Conservation (phyloP, 176 grass and related monocot species). For the Otatea glauca region DNA sequence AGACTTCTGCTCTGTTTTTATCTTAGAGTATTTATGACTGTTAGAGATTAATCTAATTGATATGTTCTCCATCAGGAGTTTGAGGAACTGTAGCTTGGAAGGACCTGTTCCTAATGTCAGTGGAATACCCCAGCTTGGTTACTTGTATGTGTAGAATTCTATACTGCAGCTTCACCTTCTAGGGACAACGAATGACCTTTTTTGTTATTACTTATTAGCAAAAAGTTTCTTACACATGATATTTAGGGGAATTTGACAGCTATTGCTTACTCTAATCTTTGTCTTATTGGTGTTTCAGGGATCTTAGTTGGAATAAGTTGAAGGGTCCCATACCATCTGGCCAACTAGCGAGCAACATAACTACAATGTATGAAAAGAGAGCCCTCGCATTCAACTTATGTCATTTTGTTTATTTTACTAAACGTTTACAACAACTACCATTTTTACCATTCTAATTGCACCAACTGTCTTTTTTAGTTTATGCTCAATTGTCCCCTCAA, state of each 20-base stretch:
- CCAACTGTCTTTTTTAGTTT: background rate
- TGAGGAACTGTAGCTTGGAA: constrained; percentile 82
- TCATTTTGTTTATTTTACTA: constrained; percentile 30
- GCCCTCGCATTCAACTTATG: background rate
- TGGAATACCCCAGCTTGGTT: constrained; percentile 64
- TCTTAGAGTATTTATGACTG: constrained; percentile 20
- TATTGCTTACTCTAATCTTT: constrained; percentile 37
- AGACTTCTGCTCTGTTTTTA: too few species aligned
- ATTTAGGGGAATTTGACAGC: constrained; percentile 7
- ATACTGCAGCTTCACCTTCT: constrained; percentile 7
- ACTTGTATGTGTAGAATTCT: constrained; percentile 59
- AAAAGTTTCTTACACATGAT: constrained; percentile 4
- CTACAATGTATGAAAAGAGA: constrained; percentile 58
- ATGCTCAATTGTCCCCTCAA: too few species aligned
- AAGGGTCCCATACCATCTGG: constrained; percentile 62
- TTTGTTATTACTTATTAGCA: constrained; percentile 33
- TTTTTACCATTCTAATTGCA: constrained; percentile 13
- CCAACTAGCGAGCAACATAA: constrained; percentile 64
- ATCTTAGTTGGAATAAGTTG: constrained; percentile 79
- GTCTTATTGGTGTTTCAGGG: constrained; percentile 54
- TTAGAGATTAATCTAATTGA: constrained; percentile 31
- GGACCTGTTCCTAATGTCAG: constrained; percentile 67
- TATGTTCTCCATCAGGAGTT: constrained; percentile 61
- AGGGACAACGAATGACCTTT: background rate
- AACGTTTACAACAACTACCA: constrained; percentile 7